Base-by-base conservation (phyloP, 495 filamentous ascomycete genomes). In the Penicillium herquei region DNA sequence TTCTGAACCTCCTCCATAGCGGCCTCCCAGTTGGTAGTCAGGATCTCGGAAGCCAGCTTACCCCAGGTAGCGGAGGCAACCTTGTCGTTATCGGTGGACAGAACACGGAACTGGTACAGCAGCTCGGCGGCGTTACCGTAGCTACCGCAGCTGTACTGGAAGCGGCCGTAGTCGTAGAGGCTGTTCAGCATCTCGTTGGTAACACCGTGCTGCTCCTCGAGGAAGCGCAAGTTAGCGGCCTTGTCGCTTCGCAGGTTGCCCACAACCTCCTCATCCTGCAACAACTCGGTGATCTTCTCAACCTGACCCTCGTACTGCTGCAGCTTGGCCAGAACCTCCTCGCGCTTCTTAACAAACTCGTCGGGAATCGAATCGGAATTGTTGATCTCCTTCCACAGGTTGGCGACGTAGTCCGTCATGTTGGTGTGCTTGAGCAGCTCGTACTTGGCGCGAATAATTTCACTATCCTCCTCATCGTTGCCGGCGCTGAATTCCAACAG, bases 1-100 rank as follows among this genome's bases (percentile, higher is more conserved):
- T 93, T 96, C 52, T 87, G 83, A 21, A 98, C 84, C 72, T 98
- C 94, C 75, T 96, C 93, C 81, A 98, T 89, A n/a, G 90, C 92
- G 33, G 81, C 81, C 50, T 98, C 94, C 94, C 94, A 98, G 77
- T 87, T 92, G 52, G 88, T 90, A 61, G 82, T 90, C 59, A 98
- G 80, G 63, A 98, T 97, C 72, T 98, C 92, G 58, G 84, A 92
- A 30, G 93, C 94, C 35, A 98, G 80, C 70, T 96, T 92, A 73
- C 94, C 94, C 94, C 94, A 98, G 56, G 90, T 96, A 42, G 94
- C 94, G 41, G 88, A 89, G 51, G 89, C 81, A 45, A 96, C 92
- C 78, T 95, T 96, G 80, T 97, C 94, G 76, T 93, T 95, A 74
- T 98, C 93, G 62, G 92, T 97, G 49, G 91, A 96, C 56, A 98